A percentile compares a stretch with the other conserved stretches of the same genome.
Evolutionary conservation across 495 filamentous ascomycete genomes (phyloP).

Genomic region (Amphirosellinia nigrospora): DNA sequence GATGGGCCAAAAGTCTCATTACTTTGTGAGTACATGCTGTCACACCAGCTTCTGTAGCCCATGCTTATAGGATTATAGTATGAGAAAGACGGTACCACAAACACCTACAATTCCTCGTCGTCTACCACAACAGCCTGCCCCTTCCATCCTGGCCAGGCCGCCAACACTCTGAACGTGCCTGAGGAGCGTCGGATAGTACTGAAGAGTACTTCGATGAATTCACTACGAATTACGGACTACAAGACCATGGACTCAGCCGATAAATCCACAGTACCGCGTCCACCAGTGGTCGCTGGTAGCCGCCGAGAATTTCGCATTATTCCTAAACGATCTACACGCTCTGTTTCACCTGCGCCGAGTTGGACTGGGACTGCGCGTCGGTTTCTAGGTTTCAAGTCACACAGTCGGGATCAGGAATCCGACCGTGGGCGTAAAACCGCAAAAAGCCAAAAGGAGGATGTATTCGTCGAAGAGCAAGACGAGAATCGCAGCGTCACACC

Average conservation of each 20-base stretch:
- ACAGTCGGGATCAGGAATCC: slow-evolving; percentile 25
- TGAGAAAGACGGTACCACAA: slow-evolving; percentile 73
- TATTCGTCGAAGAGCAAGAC: slow-evolving; percentile 26
- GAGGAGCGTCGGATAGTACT: slow-evolving; percentile 63
- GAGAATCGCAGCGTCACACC: slow-evolving; percentile 43
- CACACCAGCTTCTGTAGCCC: not conserved
- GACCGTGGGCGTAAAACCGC: slow-evolving; percentile 33
- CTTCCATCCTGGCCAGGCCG: slow-evolving; percentile 80
- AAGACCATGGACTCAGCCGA: slow-evolving; percentile 80
- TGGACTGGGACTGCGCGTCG: slow-evolving; percentile 52
- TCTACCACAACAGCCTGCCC: slow-evolving; percentile 81
- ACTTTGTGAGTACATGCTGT: slow-evolving; percentile 70
- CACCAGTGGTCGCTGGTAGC: slow-evolving; percentile 58
- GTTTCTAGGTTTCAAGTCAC: slow-evolving; percentile 43
- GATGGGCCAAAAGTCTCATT: slow-evolving; percentile 94
- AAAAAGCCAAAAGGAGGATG: slow-evolving; percentile 4
- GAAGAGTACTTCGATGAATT: slow-evolving; percentile 59
- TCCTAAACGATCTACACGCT: slow-evolving; percentile 54
- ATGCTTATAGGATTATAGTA: slow-evolving; percentile 62
- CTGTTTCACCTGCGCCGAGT: slow-evolving; percentile 51
- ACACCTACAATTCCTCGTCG: slow-evolving; percentile 72
- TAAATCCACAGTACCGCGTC: slow-evolving; percentile 72
- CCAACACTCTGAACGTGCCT: slow-evolving; percentile 84
- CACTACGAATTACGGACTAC: slow-evolving; percentile 55
- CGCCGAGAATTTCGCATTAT: slow-evolving; percentile 53